Conservation (phyloP, 768 basidiomycete genomes). For the Lentinula lateritia region DNA sequence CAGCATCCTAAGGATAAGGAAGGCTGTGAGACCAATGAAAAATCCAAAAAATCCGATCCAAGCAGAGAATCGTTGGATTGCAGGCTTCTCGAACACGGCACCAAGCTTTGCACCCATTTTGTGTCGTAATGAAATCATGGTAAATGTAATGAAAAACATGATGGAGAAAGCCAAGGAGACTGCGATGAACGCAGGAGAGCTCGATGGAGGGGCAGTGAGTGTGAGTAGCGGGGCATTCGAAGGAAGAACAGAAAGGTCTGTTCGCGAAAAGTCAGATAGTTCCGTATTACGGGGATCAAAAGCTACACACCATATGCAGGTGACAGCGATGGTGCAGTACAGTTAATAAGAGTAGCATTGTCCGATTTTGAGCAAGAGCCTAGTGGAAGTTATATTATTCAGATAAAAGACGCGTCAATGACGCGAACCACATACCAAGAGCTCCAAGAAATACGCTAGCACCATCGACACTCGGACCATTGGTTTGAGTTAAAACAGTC, state of each 20-base stretch:
- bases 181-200: constrained; percentile 60
- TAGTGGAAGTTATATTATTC: constrained; percentile 18
- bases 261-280: neutral
- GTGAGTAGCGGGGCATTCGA: constrained; percentile 46
- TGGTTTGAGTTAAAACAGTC: constrained; percentile 29
- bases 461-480: constrained; percentile 43
- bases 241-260: constrained; percentile 66
- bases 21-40: constrained; percentile 66
- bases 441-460: constrained; percentile 63
- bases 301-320: constrained; percentile 55
- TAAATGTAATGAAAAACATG: constrained; percentile 63
- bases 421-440: constrained; percentile 40
- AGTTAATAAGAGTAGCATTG: constrained; percentile 45
- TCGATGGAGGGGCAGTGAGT: constrained; percentile 54
- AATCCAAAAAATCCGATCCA: constrained; percentile 80
- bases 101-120: constrained; percentile 52
- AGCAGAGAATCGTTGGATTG: constrained; percentile 52
- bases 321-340: constrained; percentile 48
- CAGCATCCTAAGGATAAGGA: constrained; percentile 74
- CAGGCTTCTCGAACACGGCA: constrained; percentile 47
- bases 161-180: constrained; percentile 51
- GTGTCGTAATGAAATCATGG: constrained; percentile 59
- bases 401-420: neutral
- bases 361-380: constrained; percentile 62
- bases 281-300: neutral